These are phyloP conservation scores for Apodospora peruviana DNA, from an alignment of 495 filamentous ascomycete genomes.

Conservation along the genomic window DNA sequence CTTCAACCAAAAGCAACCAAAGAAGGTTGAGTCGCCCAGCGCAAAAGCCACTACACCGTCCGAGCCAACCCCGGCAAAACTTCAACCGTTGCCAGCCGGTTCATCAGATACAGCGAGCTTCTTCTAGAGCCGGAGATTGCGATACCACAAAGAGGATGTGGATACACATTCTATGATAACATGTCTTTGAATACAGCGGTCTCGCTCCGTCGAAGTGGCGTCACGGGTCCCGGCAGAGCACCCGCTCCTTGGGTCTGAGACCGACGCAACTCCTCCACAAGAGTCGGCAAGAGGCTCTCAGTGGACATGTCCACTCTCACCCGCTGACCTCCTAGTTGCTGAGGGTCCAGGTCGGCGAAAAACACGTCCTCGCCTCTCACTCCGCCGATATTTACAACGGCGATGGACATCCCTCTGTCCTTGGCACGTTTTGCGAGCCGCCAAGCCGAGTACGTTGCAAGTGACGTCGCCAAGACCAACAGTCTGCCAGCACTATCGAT, in stretches of 20 bases:
- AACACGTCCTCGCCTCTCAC: constrained; percentile 73
- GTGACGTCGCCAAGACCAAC: constrained; percentile 77
- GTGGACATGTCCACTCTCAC: constrained; percentile 50
- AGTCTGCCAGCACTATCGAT: constrained; percentile 70
- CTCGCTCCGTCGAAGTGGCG: neutral
- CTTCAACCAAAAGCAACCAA: constrained; percentile 23
- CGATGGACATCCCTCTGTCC: constrained; percentile 77
- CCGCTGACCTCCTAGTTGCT: constrained; percentile 42
- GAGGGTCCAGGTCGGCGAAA: constrained; percentile 46
- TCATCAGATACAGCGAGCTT: constrained; percentile 28
- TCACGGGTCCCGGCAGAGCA: neutral
- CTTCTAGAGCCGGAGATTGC: constrained; percentile 23
- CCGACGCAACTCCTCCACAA: constrained; percentile 39
- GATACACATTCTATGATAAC: constrained; percentile 36
- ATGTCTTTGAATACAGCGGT: constrained; percentile 43
- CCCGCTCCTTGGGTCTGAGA: neutral
- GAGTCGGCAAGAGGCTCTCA: constrained; percentile 47
- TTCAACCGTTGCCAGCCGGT: constrained; percentile 15
- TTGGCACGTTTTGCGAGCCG: constrained; percentile 77
- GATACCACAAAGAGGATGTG: neutral
- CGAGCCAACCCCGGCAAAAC: neutral
- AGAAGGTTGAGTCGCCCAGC: constrained; percentile 1
- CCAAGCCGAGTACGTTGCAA: constrained; percentile 95
- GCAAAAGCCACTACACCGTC: neutral
- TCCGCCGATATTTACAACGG: constrained; percentile 75